Base-by-base conservation (phyloP, 371 early-diverging fungal species). In the Circinella umbellata region DNA sequence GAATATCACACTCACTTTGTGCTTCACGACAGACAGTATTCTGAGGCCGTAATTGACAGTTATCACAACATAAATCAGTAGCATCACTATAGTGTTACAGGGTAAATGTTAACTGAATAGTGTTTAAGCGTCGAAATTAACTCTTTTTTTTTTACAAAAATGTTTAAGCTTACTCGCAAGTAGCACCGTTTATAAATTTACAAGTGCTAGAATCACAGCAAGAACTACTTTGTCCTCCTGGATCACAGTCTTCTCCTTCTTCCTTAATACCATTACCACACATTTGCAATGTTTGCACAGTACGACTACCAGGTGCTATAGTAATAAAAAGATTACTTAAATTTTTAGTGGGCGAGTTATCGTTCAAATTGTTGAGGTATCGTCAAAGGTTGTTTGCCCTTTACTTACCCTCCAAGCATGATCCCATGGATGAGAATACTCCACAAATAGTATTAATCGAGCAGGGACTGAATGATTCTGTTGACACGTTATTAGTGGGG, bases 221-320 rank as follows among this genome's bases (percentile, higher is more conserved):
- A 7, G 85, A 82, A 37, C 88, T 89, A 15, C 84, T 89, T 37
- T 77, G 64, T 7, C 89, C 87, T 17, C 94, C 95, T 69, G 96
- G 95, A 76, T 98, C 98, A 76, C 98, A 98, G 49, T 98, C 92
- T 80, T 98, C 98, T 61, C 90, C 91, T 0, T 74, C 76, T 76
- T 98, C 98, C 67, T 88, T 87, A 60, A 98, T 89, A 3, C 98
- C 98, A 78, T 98, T 97, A 18, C 98, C 98, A 75, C 98, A 98
- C 74, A 94, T 92, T 39, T 89, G 86, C 13, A 75, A 15, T 15
- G 63, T 79, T 83, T 57, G 91, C 64, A 46, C 78, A 73, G 34
- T 60, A 67, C 61, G 78, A 67, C 80, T 67, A 15, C 88, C 89
- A 66, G 88, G 90, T 81, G 78, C 88, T 73, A 57, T 34, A 27